Evolutionary conservation across 345 rosid species (phyloP), one percentile per base, ranked within the genome.

Genomic region (Ceriops tagal): DNA sequence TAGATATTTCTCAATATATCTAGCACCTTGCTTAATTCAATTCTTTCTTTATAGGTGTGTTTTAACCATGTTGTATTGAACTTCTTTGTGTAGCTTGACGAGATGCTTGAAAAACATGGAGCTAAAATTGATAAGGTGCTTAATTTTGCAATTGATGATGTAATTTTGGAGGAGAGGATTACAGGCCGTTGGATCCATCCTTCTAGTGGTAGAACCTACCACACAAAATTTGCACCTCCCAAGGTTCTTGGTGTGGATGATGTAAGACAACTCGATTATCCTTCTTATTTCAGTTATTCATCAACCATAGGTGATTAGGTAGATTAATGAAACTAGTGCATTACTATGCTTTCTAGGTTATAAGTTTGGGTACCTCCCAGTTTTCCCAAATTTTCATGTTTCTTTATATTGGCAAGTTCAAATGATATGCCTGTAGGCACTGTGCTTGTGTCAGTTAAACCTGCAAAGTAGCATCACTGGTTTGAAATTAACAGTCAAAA

Each of bases 181-280:
- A 91, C 97, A 22, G 97, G 96, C 58, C 89, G 98, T 75, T 93
- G 97, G 98, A 86, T 93, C 67, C 98, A 93, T 71, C 96, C 98
- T 79, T 83, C 90, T 13, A 93, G 98, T 84, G 97, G 98, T 46
- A 89, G 97, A 79, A 82, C 90, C 62, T 93, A 91, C 68, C 98
- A 91, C 70, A 82, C 89, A 9, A 93, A 87, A 75, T 93, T 85
- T 61, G 88, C 96, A 20, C 97, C 98, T 81, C 88, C 97, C 27
- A 89, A 89, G 86, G 86, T 69, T 78, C 85, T 85, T 0, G 96
- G 96, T 8, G 53, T 79, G 15, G 98, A 95, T 75, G 99, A 93
- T 88, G 98, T 93, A 85, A 91, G 87, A 37, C 53, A 53, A 72
- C 28, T 10, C 19, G 22, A 46, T 20, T 22, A 46, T 62, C 68